Conservation (phyloP, 441 rosid species). For the Cnidoscolus chayamansa region DNA sequence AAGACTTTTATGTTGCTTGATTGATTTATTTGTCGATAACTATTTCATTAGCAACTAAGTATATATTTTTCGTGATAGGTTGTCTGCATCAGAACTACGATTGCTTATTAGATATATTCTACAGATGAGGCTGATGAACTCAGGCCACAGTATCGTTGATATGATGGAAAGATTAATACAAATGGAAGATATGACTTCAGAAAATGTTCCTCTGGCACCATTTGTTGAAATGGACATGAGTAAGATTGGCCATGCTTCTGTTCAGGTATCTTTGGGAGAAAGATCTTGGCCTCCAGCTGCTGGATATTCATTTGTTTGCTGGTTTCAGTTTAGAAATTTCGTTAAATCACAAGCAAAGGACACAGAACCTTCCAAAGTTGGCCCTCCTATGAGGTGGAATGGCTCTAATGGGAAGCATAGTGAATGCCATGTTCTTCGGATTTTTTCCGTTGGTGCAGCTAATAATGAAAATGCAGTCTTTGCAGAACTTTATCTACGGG, state of each 20-base stretch:
- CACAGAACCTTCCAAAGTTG: slow-evolving; percentile 51
- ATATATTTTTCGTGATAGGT: slow-evolving; percentile 55
- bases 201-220: slow-evolving; percentile 76
- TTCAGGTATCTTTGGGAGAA: slow-evolving; percentile 94
- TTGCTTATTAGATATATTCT: slow-evolving; percentile 77
- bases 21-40: slow-evolving; percentile 16
- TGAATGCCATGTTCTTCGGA: slow-evolving; percentile 63
- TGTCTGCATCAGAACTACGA: slow-evolving; percentile 92
- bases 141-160: slow-evolving; percentile 76
- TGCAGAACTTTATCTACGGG: slow-evolving; percentile 96
- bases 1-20: slow-evolving; percentile 9
- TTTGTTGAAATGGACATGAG: slow-evolving; percentile 93
- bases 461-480: slow-evolving; percentile 69
- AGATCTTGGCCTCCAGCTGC: slow-evolving; percentile 99
- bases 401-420: slow-evolving; percentile 49
- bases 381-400: slow-evolving; percentile 47
- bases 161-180: slow-evolving; percentile 91
- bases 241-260: slow-evolving; percentile 86
- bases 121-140: slow-evolving; percentile 77
- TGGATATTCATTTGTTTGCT: slow-evolving; percentile 94
- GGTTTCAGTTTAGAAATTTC: slow-evolving; percentile 86
- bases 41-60: slow-evolving; percentile 26
- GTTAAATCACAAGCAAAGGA: slow-evolving; percentile 65
- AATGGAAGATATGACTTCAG: slow-evolving; percentile 74
- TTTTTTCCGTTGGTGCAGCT: slow-evolving; percentile 93